These are phyloP conservation scores for Monarda citriodora DNA, from an alignment of 305 asterid species.

Conservation along the genomic window DNA sequence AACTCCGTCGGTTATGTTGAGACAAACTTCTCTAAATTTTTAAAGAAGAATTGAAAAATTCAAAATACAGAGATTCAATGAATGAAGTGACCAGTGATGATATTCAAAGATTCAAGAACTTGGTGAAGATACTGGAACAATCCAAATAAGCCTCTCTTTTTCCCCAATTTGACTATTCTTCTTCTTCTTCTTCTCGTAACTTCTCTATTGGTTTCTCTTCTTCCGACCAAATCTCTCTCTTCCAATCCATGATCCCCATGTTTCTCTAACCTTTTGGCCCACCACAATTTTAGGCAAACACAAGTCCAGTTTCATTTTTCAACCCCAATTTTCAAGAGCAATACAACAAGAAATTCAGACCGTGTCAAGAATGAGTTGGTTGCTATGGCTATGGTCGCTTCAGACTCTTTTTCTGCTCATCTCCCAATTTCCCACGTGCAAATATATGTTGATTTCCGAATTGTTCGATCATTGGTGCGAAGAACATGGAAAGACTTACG, in stretches of 20 bases:
- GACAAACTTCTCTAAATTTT: too few relatives aligned
- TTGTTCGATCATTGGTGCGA: constrained; percentile 73
- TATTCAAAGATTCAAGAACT: too few relatives aligned
- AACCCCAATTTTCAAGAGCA: constrained; percentile 3
- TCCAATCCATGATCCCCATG: constrained; percentile 27
- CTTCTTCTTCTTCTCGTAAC: not conserved
- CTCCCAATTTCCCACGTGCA: constrained; percentile 31
- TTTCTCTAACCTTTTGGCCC: constrained; percentile 25
- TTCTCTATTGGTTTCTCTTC: constrained; percentile 16
- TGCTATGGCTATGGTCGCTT: constrained; percentile 29
- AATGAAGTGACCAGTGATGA: too few relatives aligned
- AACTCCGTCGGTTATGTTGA: too few relatives aligned
- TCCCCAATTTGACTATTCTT: constrained; percentile 3
- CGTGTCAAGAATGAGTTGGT: constrained; percentile 38
- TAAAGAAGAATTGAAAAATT: too few relatives aligned
- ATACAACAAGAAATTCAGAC: constrained; percentile 11
- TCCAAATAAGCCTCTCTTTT: too few relatives aligned
- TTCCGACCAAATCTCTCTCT: not conserved
- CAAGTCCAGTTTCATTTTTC: constrained; percentile 21
- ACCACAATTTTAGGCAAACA: constrained; percentile 26
- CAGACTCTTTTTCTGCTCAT: constrained; percentile 32
- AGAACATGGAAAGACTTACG: constrained; percentile 59
- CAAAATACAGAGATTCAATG: too few relatives aligned
- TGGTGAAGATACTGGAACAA: too few relatives aligned
- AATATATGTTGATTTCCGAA: constrained; percentile 54